Base-by-base conservation (phyloP, 2,329 filamentous ascomycete genomes). In the Colletotrichum sp. region DNA sequence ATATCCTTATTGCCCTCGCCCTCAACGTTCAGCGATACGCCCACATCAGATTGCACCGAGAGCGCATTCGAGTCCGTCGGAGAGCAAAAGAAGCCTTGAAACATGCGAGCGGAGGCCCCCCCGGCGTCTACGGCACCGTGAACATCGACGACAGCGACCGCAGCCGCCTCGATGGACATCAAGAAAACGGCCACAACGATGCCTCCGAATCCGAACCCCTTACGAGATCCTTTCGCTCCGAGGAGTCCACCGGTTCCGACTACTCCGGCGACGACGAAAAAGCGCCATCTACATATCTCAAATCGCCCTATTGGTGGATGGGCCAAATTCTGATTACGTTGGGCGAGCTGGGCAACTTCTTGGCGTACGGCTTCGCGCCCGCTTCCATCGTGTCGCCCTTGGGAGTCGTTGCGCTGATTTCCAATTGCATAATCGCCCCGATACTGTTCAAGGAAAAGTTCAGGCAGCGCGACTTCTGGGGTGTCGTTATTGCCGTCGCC, bases 11-110 rank as follows among this genome's bases (percentile, higher is more conserved):
- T 79, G 98, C 96, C 1, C 93, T 99, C 78, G 97, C 97, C 15
- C 91, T 99, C 77, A 99, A 99, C 82, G 96, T 98, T 66, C 97
- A 99, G 85, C 93, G 97, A 78, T 99, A 99, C 83, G 96, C 97
- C 39, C 97, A 99, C 82, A 95, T 97, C 73, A 92, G 94, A 72
- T 90, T 99, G 77, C 92, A 95, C 77, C 90, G 93, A 79, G 93
- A 96, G 83, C 92, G 90, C 79, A 88, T 90, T 61, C 89, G 91
- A 77, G 86, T 89, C 61, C 89, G 90, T 67, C 87, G 89, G 76
- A 89, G 88, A 63, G 88, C 90, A 59, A 90, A 87, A 78, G 87
- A 89, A 67, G 88, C 89, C n/a, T 81, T 89, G 80, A 90, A 89
- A 79, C 87, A 87, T 57, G 82, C 84, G 78, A 80, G 77, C 71